A percentile compares a stretch with the other conserved stretches of the same genome.
These are phyloP conservation scores for Metschnikowia lochheadii DNA, from an alignment of 805 yeast genomes.

Conservation along the genomic window DNA sequence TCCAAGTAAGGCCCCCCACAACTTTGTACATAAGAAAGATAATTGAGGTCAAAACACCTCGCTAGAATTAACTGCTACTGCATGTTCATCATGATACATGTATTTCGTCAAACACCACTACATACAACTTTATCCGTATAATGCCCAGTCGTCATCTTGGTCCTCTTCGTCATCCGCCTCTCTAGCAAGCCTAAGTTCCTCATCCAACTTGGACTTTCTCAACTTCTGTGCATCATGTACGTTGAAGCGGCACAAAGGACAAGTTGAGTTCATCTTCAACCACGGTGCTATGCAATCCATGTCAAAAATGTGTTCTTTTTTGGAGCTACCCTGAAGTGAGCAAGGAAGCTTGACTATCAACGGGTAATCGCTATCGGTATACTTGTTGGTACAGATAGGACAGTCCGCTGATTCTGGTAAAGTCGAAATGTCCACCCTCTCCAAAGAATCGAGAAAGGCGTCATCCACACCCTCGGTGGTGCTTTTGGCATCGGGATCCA, in stretches of 20 bases:
- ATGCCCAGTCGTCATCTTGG: conserved; percentile 58
- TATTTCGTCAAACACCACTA: background rate
- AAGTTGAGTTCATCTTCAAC: conserved; percentile 68
- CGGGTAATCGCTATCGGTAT: conserved; percentile 70
- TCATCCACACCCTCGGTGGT: conserved; percentile 55
- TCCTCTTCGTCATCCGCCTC: conserved; percentile 50
- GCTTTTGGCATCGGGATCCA: conserved; percentile 7
- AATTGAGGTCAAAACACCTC: background rate
- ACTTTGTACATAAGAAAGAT: conserved; percentile 10
- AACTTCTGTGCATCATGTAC: conserved; percentile 41
- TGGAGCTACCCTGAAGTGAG: conserved; percentile 28
- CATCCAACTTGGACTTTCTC: conserved; percentile 29
- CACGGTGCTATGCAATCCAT: conserved; percentile 89
- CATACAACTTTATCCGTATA: conserved; percentile 54
- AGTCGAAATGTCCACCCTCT: conserved; percentile 47
- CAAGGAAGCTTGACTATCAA: conserved; percentile 76
- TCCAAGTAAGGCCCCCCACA: conserved; percentile 4
- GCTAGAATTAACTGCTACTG: background rate
- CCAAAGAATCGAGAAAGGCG: conserved; percentile 69
- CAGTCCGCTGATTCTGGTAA: conserved; percentile 58
- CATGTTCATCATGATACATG: background rate
- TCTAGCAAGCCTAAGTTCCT: conserved; percentile 34
- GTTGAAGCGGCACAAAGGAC: conserved; percentile 84
- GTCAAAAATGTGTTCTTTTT: conserved; percentile 67
- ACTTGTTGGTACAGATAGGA: conserved; percentile 78